phyloP scores from a whole-genome alignment of 106 monocot genomes.

The Cymbidium sinense region DNA sequence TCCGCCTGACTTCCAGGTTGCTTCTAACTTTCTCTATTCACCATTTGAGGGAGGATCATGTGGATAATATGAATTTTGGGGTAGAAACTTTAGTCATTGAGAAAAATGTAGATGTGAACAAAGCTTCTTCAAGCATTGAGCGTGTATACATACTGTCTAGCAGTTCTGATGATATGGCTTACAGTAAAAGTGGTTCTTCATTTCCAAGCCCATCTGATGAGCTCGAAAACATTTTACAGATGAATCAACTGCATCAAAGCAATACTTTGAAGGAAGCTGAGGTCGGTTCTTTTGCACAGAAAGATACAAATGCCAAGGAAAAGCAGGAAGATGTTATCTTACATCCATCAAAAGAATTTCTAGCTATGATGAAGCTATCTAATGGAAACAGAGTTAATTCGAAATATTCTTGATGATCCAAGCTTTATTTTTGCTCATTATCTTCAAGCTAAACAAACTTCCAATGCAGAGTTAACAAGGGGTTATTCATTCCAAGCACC shows the following conservation, averaged over 20 bases:
- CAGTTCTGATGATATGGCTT: neutral
- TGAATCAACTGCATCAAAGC: neutral
- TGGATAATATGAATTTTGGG: conserved; percentile 13
- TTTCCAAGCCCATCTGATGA: neutral
- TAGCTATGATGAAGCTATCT: conserved; percentile 9
- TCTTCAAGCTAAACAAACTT: neutral
- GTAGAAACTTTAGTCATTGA: conserved; percentile 7
- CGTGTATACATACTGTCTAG: neutral
- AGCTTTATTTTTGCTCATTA: conserved; percentile 11
- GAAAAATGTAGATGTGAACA: conserved; percentile 2
- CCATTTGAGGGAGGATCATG: conserved; percentile 31
- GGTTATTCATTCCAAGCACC: conserved; percentile 1
- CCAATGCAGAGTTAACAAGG: neutral
- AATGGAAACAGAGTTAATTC: conserved; percentile 9
- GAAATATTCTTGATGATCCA: conserved; percentile 8
- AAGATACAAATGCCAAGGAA: neutral
- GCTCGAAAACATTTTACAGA: neutral
- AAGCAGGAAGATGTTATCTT: neutral
- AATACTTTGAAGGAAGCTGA: neutral
- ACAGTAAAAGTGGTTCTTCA: neutral
- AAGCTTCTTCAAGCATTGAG: conserved; percentile 16
- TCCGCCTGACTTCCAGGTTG: conserved; percentile 15
- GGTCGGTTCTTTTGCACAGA: neutral
- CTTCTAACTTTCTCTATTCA: conserved; percentile 55
- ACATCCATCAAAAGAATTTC: conserved; percentile 8